Conservation (phyloP, 2,329 filamentous ascomycete species). For the Penicillium sp. region DNA sequence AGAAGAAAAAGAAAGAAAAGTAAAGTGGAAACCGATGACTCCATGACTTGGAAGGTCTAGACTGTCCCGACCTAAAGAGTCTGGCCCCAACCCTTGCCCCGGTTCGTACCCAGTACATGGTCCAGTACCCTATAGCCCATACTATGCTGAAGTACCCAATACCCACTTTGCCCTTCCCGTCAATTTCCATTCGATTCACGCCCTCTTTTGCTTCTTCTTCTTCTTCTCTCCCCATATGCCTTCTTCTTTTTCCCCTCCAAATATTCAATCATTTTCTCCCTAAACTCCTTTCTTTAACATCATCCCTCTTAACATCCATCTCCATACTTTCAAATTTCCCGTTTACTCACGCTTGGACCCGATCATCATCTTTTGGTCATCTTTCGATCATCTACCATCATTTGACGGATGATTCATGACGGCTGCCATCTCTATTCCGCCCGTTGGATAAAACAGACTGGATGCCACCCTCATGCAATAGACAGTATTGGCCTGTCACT, state of each 20-base stretch:
- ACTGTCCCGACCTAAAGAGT: constrained; percentile 15
- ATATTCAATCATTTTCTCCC: constrained; percentile 11
- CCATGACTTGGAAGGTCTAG: constrained; percentile 26
- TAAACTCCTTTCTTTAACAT: constrained; percentile 8
- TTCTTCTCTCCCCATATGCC: constrained; percentile 10
- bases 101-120: constrained; percentile 15
- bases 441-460: constrained; percentile 25
- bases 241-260: constrained; percentile 4
- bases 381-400: neutral
- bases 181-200: constrained; percentile 18
- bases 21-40: constrained; percentile 21
- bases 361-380: neutral
- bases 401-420: constrained; percentile 16
- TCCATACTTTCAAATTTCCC: constrained; percentile 7
- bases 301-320: constrained; percentile 3
- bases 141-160: constrained; percentile 21
- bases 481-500: constrained; percentile 26
- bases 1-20: neutral
- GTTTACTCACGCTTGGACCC: neutral
- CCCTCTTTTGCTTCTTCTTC: constrained; percentile 19
- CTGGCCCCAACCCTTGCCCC: constrained; percentile 16
- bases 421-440: constrained; percentile 14
- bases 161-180: constrained; percentile 12
- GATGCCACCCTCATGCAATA: constrained; percentile 37
- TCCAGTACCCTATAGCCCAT: neutral